These are phyloP conservation scores for Leptographium lundbergii DNA, from an alignment of 2,329 filamentous ascomycete genomes.

Conservation along the genomic window DNA sequence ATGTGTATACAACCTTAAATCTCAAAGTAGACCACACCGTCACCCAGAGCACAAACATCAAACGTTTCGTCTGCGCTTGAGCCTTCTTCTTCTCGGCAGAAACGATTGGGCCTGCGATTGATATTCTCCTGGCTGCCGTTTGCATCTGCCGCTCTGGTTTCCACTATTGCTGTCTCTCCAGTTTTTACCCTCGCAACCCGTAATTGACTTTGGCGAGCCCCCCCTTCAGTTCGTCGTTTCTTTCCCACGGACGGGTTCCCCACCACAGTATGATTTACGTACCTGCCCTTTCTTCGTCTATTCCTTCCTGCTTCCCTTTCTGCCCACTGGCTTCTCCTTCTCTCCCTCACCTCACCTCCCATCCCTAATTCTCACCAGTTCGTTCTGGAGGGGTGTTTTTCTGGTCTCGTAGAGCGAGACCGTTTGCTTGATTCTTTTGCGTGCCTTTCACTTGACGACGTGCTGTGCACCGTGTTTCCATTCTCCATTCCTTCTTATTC, in stretches of 20 bases:
- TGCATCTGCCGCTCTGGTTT: neutral
- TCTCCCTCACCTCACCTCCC: neutral
- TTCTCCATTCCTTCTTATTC: neutral
- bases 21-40: no score
- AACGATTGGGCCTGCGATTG: neutral
- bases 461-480: neutral
- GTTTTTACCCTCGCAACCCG: neutral
- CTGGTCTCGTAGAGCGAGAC: neutral
- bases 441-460: neutral
- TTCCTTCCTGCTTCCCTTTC: neutral
- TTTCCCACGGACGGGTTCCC: neutral
- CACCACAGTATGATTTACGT: neutral
- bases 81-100: neutral
- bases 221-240: neutral
- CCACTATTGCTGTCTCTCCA: neutral
- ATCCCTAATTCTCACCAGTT: neutral
- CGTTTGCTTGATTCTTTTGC: neutral
- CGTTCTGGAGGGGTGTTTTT: neutral
- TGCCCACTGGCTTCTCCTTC: neutral
- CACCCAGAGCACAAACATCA: slow-evolving; percentile 5
- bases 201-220: neutral
- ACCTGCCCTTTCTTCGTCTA: neutral
- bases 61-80: slow-evolving; percentile 6
- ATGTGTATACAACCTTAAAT: no score
- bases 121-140: neutral